These are phyloP conservation scores for Ephemerocybe angulata DNA, from an alignment of 768 basidiomycete species.

Conservation along the genomic window DNA sequence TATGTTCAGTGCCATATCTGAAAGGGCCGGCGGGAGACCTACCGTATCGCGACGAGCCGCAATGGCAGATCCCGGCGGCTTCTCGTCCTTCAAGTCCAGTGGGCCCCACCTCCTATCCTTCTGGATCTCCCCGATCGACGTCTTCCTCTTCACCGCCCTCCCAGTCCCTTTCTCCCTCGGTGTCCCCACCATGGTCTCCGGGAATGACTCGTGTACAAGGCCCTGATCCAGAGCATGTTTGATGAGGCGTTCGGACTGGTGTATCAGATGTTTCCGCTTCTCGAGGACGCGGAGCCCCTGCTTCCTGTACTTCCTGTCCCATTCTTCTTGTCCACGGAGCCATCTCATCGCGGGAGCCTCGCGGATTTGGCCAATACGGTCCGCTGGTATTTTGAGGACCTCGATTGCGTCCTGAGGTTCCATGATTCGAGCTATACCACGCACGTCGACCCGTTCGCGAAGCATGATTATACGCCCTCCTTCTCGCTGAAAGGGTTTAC, in stretches of 20 bases:
- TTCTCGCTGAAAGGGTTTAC: too few species aligned
- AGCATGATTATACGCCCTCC: constrained; percentile 59
- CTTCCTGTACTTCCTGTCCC: constrained; percentile 53
- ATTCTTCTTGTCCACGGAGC: constrained; percentile 53
- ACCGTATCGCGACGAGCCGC: constrained; percentile 68
- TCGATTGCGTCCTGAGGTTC: constrained; percentile 54
- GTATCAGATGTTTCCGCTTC: constrained; percentile 40
- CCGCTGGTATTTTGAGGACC: constrained; percentile 48
- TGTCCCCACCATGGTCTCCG: neutral
- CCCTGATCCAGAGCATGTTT: constrained; percentile 46
- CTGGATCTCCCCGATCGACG: constrained; percentile 31
- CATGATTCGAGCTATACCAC: constrained; percentile 58
- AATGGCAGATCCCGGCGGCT: constrained; percentile 68
- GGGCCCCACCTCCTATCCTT: constrained; percentile 48
- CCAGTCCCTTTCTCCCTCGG: constrained; percentile 1
- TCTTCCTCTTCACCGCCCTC: constrained; percentile 4
- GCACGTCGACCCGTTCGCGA: constrained; percentile 67
- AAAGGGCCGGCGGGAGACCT: constrained; percentile 13
- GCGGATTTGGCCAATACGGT: constrained; percentile 68
- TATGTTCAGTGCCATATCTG: neutral
- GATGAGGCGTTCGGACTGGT: constrained; percentile 42
- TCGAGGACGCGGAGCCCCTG: constrained; percentile 40
- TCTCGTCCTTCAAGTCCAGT: constrained; percentile 60
- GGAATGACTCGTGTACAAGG: constrained; percentile 25
- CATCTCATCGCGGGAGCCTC: constrained; percentile 70